A percentile compares a stretch with the other conserved stretches of the same genome.
phyloP scores from a whole-genome alignment of 192 early-diverging fungal genomes.

The Mortierella claussenii region DNA sequence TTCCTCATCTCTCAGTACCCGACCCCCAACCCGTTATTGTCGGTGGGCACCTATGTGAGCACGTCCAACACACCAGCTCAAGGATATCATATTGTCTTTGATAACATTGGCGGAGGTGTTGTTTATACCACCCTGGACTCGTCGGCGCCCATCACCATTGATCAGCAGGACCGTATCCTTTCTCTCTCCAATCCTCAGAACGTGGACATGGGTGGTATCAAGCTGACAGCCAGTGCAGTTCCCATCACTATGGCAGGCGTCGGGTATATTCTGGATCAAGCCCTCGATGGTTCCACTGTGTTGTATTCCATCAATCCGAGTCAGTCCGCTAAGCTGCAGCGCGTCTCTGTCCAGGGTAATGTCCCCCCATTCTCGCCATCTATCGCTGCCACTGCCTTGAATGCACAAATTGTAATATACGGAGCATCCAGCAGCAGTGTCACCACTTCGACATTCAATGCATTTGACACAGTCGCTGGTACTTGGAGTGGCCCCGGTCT shows the following conservation, averaged over 20 bases:
- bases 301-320: slow-evolving; percentile 35
- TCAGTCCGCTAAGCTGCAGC: slow-evolving; percentile 17
- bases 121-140: slow-evolving; percentile 16
- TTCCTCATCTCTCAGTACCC: slow-evolving; percentile 14
- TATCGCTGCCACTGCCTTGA: slow-evolving; percentile 10
- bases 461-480: slow-evolving; percentile 14
- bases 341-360: slow-evolving; percentile 13
- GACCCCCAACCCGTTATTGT: slow-evolving; percentile 3
- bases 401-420: slow-evolving; percentile 18
- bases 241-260: slow-evolving; percentile 27
- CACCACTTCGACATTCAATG: slow-evolving; percentile 24
- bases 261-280: slow-evolving; percentile 40
- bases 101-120: slow-evolving; percentile 6
- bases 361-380: slow-evolving; percentile 21
- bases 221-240: slow-evolving; percentile 19
- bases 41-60: slow-evolving; percentile 23
- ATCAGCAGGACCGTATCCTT: neutral
- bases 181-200: slow-evolving; percentile 10
- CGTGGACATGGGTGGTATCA: slow-evolving; percentile 28
- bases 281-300: slow-evolving; percentile 22
- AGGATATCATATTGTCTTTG: slow-evolving; percentile 36
- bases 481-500: slow-evolving; percentile 28
- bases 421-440: slow-evolving; percentile 1
- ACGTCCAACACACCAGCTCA: slow-evolving; percentile 16
- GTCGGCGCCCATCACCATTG: neutral